Percentiles rank a stretch among this genome's conserved stretches.
These are phyloP conservation scores for Trichophyton mentagrophytes DNA, from an alignment of 2,329 filamentous ascomycete species.

Conservation along the genomic window DNA sequence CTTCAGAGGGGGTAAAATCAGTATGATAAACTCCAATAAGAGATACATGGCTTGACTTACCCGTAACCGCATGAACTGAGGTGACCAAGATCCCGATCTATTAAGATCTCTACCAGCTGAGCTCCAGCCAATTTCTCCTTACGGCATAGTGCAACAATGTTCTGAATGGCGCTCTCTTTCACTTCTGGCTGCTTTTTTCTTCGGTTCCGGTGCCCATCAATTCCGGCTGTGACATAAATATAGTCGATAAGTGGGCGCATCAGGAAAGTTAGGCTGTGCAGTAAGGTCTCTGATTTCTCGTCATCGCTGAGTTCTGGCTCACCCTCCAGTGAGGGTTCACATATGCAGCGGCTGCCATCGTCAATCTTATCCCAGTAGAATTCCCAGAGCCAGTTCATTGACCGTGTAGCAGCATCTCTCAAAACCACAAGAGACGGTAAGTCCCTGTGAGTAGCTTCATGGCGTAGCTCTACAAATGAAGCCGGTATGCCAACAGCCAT, in stretches of 20 bases:
- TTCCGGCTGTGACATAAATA: background rate
- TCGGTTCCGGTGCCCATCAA: no score
- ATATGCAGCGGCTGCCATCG: slow-evolving; percentile 8
- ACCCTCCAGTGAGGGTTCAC: background rate
- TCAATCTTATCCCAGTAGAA: slow-evolving; percentile 62
- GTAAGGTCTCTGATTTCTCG: background rate
- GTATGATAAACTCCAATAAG: background rate
- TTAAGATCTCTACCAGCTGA: background rate
- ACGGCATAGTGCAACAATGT: background rate
- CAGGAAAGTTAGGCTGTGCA: background rate
- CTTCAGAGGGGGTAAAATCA: background rate
- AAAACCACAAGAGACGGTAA: slow-evolving; percentile 64
- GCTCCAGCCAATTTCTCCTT: background rate
- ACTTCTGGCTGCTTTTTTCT: background rate
- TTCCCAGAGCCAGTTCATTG: slow-evolving; percentile 74
- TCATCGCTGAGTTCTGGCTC: background rate
- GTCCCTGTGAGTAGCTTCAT: slow-evolving; percentile 83
- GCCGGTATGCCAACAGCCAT: slow-evolving; percentile 36
- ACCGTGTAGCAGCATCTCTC: slow-evolving; percentile 54
- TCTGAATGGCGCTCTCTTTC: background rate
- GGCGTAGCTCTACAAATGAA: slow-evolving; percentile 76
- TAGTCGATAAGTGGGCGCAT: background rate
- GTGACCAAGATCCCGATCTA: background rate
- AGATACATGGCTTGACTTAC: background rate
- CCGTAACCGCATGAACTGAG: background rate